Conservation (phyloP, 306 rosid genomes). For the Alnus glutinosa region DNA sequence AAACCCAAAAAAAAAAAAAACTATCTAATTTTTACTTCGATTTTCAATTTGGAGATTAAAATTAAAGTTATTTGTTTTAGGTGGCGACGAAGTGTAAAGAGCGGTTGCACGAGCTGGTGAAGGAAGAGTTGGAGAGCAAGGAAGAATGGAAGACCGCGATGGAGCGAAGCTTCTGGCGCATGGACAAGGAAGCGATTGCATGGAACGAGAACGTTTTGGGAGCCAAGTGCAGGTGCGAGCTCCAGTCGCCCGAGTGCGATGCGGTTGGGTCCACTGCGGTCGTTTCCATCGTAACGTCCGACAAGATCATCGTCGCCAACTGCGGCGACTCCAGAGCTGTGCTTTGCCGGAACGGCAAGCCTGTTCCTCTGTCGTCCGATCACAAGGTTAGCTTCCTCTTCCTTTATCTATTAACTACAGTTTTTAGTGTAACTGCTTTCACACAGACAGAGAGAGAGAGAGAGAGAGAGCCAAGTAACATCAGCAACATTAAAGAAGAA, state of each 20-base stretch:
- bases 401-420: not conserved
- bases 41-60: not conserved
- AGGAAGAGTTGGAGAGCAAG: conserved; percentile 39
- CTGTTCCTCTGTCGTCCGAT: conserved; percentile 60
- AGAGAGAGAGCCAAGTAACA: too few relatives aligned
- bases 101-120: conserved; percentile 57
- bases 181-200: conserved; percentile 54
- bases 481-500: not conserved
- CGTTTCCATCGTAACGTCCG: conserved; percentile 44
- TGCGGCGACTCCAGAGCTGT: conserved; percentile 72
- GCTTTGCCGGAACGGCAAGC: conserved; percentile 58
- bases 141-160: conserved; percentile 44
- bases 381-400: conserved; percentile 50
- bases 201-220: conserved; percentile 26
- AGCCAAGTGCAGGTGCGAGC: conserved; percentile 53
- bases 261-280: conserved; percentile 72
- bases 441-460: not conserved
- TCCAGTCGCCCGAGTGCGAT: conserved; percentile 57
- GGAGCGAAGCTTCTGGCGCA: conserved; percentile 54
- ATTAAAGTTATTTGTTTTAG: conserved; percentile 20
- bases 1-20: not conserved
- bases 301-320: conserved; percentile 60
- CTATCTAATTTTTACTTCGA: too few relatives aligned
- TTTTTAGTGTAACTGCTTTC: not conserved
- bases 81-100: conserved; percentile 58